These are phyloP conservation scores for Prunus persica DNA, from an alignment of 306 rosid species.

Conservation along the genomic window DNA sequence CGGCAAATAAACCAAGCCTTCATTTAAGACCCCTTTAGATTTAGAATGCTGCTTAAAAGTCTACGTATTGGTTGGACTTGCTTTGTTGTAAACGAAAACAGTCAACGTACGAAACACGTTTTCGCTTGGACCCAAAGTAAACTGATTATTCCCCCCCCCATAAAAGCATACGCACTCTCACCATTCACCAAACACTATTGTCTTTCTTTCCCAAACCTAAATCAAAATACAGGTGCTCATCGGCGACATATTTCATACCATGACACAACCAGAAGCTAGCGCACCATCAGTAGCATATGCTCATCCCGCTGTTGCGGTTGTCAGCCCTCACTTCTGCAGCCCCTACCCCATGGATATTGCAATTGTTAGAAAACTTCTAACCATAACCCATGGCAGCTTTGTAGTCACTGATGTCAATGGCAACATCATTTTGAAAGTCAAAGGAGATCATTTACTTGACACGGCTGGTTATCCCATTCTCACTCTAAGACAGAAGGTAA, in stretches of 20 bases:
- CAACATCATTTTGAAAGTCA: slow-evolving; percentile 42
- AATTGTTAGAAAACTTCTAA: slow-evolving; percentile 35
- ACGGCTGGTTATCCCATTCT: slow-evolving; percentile 37
- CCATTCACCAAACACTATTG: too few species aligned
- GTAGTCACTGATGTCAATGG: slow-evolving; percentile 45
- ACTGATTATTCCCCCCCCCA: too few species aligned
- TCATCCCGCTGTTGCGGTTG: slow-evolving; percentile 16
- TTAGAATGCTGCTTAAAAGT: too few species aligned
- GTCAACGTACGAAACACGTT: not conserved
- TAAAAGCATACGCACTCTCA: too few species aligned
- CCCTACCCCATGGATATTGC: slow-evolving; percentile 39
- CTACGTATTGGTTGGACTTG: not conserved
- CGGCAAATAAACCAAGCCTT: too few species aligned
- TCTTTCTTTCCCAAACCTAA: too few species aligned
- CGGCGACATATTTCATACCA: too few species aligned
- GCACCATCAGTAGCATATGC: too few species aligned
- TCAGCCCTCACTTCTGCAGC: slow-evolving; percentile 41
- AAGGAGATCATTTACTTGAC: slow-evolving; percentile 37
- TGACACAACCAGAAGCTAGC: too few species aligned
- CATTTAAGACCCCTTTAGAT: too few species aligned
- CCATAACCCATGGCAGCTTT: slow-evolving; percentile 33
- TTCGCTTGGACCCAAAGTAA: not conserved
- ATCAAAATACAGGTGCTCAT: too few species aligned
- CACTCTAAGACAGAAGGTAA: slow-evolving; percentile 41
- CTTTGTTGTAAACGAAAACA: not conserved